phyloP scores from a whole-genome alignment of 2,329 filamentous ascomycete genomes.

The Trichoderma asperellum region DNA sequence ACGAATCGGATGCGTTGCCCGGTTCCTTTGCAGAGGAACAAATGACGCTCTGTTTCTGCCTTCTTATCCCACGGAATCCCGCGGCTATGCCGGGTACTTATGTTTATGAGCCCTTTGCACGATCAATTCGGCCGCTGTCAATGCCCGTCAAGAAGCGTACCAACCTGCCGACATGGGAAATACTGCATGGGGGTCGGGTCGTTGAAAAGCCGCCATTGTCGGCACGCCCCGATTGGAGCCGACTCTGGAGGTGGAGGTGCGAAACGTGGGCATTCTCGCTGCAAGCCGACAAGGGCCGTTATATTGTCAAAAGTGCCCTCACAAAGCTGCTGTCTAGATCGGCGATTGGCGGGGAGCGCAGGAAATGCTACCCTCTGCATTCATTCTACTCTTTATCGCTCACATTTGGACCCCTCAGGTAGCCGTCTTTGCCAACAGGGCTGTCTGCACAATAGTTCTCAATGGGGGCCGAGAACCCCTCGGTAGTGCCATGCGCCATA shows the following conservation, averaged over 20 bases:
- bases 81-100: background rate
- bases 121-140: constrained; percentile 1
- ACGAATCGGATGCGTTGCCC: background rate
- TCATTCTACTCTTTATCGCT: background rate
- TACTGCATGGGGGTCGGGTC: background rate
- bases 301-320: background rate
- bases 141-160: background rate
- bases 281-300: constrained; percentile 2
- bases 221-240: constrained; percentile 13
- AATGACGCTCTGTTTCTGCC: background rate
- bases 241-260: background rate
- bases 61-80: background rate
- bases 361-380: background rate
- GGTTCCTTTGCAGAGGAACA: background rate
- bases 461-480: background rate
- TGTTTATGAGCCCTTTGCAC: background rate
- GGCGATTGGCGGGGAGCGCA: background rate
- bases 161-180: background rate
- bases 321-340: background rate
- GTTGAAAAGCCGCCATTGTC: constrained; percentile 8
- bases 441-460: background rate
- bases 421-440: background rate
- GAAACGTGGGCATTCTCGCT: background rate
- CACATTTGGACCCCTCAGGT: background rate
- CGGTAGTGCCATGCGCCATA: background rate